These are phyloP conservation scores for Hanseniaspora opuntiae DNA, from an alignment of 805 yeast genomes.

Conservation along the genomic window DNA sequence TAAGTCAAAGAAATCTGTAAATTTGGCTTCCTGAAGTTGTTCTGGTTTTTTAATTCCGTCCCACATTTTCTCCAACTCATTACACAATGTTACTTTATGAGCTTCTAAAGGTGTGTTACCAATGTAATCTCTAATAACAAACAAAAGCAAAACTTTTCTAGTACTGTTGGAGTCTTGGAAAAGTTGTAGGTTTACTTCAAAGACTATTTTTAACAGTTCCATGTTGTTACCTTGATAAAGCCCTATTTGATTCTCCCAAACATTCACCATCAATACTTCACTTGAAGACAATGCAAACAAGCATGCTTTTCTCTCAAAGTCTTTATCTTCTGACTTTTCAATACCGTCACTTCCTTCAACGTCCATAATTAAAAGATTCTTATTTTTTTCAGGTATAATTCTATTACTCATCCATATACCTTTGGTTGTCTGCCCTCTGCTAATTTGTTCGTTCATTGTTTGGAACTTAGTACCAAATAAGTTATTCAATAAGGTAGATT, in stretches of 20 bases:
- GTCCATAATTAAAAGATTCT: constrained; percentile 65
- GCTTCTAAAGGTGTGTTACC: constrained; percentile 74
- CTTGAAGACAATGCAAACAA: constrained; percentile 85
- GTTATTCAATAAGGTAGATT: constrained; percentile 77
- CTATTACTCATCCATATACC: constrained; percentile 59
- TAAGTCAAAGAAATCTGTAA: constrained; percentile 73
- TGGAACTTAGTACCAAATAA: constrained; percentile 79
- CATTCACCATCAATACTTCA: constrained; percentile 77
- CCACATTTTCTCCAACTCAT: constrained; percentile 74
- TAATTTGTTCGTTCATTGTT: constrained; percentile 71
- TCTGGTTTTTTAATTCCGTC: constrained; percentile 57
- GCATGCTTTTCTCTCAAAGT: constrained; percentile 92
- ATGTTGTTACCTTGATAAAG: constrained; percentile 94
- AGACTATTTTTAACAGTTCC: constrained; percentile 88
- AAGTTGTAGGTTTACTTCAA: constrained; percentile 81
- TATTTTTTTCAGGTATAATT: constrained; percentile 21
- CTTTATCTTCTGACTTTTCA: constrained; percentile 96
- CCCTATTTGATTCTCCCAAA: constrained; percentile 97
- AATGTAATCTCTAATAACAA: constrained; percentile 84
- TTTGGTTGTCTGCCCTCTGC: constrained; percentile 80
- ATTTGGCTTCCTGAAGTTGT: constrained; percentile 38
- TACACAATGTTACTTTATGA: constrained; percentile 50
- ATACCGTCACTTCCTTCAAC: constrained; percentile 99
- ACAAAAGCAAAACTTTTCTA: constrained; percentile 57
- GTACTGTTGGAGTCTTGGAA: constrained; percentile 42